phyloP scores from a whole-genome alignment of 495 filamentous ascomycete species.

The Aspergillus avenaceus region DNA sequence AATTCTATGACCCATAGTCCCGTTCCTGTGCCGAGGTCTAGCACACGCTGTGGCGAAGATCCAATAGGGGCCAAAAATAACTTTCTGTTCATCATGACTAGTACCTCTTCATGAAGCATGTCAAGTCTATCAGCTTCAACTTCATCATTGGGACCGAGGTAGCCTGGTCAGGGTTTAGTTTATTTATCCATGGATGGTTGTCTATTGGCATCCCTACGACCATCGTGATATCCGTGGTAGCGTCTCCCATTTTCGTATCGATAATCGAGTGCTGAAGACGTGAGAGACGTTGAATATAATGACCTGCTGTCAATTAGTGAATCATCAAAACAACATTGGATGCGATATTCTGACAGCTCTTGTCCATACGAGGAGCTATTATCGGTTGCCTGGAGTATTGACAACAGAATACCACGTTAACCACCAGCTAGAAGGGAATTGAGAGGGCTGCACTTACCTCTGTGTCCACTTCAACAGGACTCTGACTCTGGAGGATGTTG shows the following conservation, averaged over 20 bases:
- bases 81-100: not conserved
- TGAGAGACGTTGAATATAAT: not conserved
- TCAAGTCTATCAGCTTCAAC: not conserved
- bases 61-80: not conserved
- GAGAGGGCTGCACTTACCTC: too few species aligned
- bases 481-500: too few species aligned
- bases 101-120: not conserved
- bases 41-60: slow-evolving; percentile 33
- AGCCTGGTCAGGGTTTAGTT: not conserved
- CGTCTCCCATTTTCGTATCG: not conserved
- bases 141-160: not conserved
- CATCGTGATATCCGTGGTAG: not conserved
- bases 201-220: not conserved
- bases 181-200: not conserved
- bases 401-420: too few species aligned
- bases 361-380: not conserved
- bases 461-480: too few species aligned
- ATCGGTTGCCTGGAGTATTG: not conserved
- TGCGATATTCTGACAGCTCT: not conserved
- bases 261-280: not conserved
- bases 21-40: slow-evolving; percentile 47
- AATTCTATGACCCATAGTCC: slow-evolving; percentile 50
- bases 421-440: too few species aligned
- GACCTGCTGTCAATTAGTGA: not conserved
- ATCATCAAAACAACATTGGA: not conserved